These are phyloP conservation scores for Knoxdaviesia capensis DNA, from an alignment of 2,329 filamentous ascomycete species.

Conservation along the genomic window DNA sequence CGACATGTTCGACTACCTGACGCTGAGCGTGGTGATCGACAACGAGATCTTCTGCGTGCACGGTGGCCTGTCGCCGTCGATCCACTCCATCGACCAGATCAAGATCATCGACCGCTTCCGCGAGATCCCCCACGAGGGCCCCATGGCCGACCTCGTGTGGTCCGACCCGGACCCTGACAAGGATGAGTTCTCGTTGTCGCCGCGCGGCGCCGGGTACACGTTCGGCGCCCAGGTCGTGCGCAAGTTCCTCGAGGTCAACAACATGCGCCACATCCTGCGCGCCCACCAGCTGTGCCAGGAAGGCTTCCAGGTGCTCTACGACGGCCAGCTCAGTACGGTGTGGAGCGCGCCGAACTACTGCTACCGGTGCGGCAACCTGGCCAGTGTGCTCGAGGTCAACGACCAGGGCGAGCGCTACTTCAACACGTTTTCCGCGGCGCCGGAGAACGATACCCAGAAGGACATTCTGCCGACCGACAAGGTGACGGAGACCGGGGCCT, in stretches of 20 bases:
- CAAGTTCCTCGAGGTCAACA: constrained; percentile 94
- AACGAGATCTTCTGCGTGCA: constrained; percentile 99
- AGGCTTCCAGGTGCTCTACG: constrained; percentile 91
- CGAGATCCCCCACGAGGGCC: constrained; percentile 94
- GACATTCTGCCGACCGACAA: constrained; percentile 63
- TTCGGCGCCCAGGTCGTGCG: constrained; percentile 96
- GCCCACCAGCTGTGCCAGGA: constrained; percentile 98
- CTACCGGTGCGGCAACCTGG: constrained; percentile 91
- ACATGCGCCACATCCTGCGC: constrained; percentile 90
- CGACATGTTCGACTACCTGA: constrained; percentile 98
- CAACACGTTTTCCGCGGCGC: constrained; percentile 93
- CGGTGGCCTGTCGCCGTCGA: constrained; percentile 72
- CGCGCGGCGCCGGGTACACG: constrained; percentile 86
- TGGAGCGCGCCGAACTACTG: constrained; percentile 97
- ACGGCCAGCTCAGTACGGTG: constrained; percentile 83
- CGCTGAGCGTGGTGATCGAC: constrained; percentile 91
- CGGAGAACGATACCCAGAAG: constrained; percentile 83
- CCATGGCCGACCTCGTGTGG: constrained; percentile 99
- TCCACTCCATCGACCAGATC: constrained; percentile 97
- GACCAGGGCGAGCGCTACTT: constrained; percentile 86
- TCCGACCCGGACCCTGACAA: constrained; percentile 93
- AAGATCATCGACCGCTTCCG: constrained; percentile 98
- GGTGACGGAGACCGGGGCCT: constrained; percentile 39
- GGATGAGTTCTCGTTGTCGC: constrained; percentile 89
- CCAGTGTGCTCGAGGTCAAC: constrained; percentile 88